phyloP scores from a whole-genome alignment of 2,329 filamentous ascomycete species.

The Zarea fungicola region DNA sequence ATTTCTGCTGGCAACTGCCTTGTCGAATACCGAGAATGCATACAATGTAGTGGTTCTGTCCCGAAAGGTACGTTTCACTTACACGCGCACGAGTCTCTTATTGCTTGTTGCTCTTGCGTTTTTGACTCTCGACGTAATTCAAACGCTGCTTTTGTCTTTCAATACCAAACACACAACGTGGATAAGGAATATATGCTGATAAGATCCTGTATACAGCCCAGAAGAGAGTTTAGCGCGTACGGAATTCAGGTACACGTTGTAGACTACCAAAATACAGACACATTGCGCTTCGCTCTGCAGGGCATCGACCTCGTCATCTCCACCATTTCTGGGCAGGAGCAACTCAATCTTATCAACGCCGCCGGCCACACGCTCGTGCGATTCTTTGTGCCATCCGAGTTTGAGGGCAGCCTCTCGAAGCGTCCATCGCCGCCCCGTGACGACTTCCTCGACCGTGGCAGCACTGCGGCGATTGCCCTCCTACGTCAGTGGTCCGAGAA shows the following conservation, averaged over 20 bases:
- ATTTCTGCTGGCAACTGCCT: slow-evolving; percentile 43
- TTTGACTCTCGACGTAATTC: too few species aligned
- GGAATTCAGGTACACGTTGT: slow-evolving; percentile 64
- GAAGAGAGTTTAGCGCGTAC: slow-evolving; percentile 47
- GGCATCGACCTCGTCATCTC: slow-evolving; percentile 73
- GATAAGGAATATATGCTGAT: too few species aligned
- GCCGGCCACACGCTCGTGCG: slow-evolving; percentile 59
- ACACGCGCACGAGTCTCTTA: not conserved
- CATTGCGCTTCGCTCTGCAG: slow-evolving; percentile 59
- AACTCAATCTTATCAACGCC: slow-evolving; percentile 68
- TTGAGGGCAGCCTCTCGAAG: slow-evolving; percentile 58
- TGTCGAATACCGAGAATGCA: slow-evolving; percentile 52
- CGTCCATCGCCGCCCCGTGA: slow-evolving; percentile 39
- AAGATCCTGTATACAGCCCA: too few species aligned
- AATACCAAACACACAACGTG: too few species aligned
- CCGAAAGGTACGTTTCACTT: slow-evolving; percentile 44
- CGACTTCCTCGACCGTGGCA: slow-evolving; percentile 58
- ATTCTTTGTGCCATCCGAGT: slow-evolving; percentile 70
- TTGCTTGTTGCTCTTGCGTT: too few species aligned
- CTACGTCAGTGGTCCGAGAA: slow-evolving; percentile 48
- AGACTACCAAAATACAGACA: slow-evolving; percentile 56
- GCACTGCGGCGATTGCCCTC: slow-evolving; percentile 49
- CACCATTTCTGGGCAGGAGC: slow-evolving; percentile 60
- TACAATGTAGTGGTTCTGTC: slow-evolving; percentile 69
- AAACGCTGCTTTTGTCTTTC: too few species aligned